These are phyloP conservation scores for Centrapalus pauciflorus DNA, from an alignment of 129 eudicot genomes.

Conservation along the genomic window DNA sequence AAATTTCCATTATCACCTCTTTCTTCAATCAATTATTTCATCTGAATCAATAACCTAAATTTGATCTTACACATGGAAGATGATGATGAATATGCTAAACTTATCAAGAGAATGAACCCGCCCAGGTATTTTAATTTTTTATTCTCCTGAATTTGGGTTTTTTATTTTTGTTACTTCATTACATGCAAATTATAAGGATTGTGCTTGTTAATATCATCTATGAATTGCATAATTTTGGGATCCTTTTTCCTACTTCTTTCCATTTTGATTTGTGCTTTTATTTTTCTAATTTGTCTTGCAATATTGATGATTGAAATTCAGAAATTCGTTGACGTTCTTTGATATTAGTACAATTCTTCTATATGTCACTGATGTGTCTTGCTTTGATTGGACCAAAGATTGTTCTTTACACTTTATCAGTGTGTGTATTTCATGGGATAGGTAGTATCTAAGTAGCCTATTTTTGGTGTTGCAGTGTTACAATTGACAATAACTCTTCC, in stretches of 20 bases:
- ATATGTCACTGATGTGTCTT: no score
- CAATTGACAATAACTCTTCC: constrained; percentile 60
- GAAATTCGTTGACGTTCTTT: no score
- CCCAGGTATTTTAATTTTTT: constrained; percentile 50
- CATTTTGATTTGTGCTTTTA: not conserved
- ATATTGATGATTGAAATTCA: no score
- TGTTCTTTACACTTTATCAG: not conserved
- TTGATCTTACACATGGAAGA: constrained; percentile 41
- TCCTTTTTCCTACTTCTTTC: no score
- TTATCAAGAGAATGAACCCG: constrained; percentile 76
- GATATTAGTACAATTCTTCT: no score
- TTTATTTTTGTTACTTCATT: not conserved
- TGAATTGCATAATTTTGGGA: not conserved
- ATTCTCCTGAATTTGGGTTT: not conserved
- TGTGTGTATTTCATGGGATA: not conserved
- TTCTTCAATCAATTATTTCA: not conserved
- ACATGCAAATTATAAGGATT: no score
- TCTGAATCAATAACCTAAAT: not conserved
- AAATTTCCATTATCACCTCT: not conserved
- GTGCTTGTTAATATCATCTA: not conserved
- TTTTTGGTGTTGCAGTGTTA: constrained; percentile 58
- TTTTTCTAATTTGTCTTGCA: no score
- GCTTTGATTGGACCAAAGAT: no score
- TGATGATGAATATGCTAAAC: constrained; percentile 74
- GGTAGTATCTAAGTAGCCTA: not conserved